Percentiles rank a stretch among this genome's conserved stretches.
Evolutionary conservation across 768 basidiomycete species (phyloP).

Genomic region (Leucocoprinus sp.): DNA sequence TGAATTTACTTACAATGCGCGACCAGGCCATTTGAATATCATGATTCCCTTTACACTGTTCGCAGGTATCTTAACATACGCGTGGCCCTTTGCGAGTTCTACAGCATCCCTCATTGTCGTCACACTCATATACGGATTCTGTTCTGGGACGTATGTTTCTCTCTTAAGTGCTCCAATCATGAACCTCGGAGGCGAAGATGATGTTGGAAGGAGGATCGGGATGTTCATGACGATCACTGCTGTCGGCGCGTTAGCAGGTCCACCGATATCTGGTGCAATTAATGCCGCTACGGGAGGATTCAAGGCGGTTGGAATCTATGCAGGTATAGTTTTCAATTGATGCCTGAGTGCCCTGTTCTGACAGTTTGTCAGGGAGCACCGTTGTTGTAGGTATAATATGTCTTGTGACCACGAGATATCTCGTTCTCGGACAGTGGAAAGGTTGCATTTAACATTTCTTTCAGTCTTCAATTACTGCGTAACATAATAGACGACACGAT

Average conservation of each 20-base stretch:
- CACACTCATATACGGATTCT: slow-evolving; percentile 59
- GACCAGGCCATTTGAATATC: slow-evolving; percentile 56
- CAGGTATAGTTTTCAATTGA: slow-evolving; percentile 26
- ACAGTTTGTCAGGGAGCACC: not conserved
- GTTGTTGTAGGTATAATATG: not conserved
- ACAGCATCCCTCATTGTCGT: slow-evolving; percentile 41
- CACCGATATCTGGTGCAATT: slow-evolving; percentile 71
- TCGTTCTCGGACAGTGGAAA: not conserved
- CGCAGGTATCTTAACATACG: slow-evolving; percentile 53
- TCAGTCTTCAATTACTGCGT: too few relatives aligned
- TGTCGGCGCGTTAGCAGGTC: slow-evolving; percentile 57
- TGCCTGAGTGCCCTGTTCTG: not conserved
- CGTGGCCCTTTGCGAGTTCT: slow-evolving; percentile 58
- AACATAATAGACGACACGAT: too few relatives aligned
- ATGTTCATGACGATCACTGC: slow-evolving; percentile 56
- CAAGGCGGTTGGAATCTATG: slow-evolving; percentile 46
- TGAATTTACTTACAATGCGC: not conserved
- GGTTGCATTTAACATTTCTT: not conserved
- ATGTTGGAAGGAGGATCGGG: slow-evolving; percentile 59
- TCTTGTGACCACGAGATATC: not conserved
- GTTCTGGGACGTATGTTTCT: slow-evolving; percentile 55
- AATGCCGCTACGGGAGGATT: slow-evolving; percentile 44
- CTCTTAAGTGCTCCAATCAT: slow-evolving; percentile 51
- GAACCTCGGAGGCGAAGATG: slow-evolving; percentile 48
- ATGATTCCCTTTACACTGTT: slow-evolving; percentile 58